Conservation (phyloP, 345 rosid species). For the Mangifera indica region DNA sequence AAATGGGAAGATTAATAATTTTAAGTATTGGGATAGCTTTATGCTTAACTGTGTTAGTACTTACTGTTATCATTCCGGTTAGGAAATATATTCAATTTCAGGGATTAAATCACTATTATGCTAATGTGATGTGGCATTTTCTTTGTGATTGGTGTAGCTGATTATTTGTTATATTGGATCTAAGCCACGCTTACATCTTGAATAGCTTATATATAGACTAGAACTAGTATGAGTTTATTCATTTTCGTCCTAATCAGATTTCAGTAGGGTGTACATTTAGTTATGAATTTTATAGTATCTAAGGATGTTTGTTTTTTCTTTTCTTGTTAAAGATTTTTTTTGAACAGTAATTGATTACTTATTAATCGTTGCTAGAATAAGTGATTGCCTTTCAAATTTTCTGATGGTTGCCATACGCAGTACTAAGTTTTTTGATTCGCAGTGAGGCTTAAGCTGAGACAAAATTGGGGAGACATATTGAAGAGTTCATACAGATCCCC, state of each 20-base stretch:
- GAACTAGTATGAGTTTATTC: not conserved
- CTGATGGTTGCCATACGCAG: not conserved
- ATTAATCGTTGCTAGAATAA: not conserved
- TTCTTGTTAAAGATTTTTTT: too few species aligned
- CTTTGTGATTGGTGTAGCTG: not conserved
- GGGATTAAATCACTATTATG: not conserved
- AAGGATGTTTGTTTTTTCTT: too few species aligned
- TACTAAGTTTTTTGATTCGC: not conserved
- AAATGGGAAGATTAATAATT: not conserved
- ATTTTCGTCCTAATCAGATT: not conserved
- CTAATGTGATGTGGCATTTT: not conserved
- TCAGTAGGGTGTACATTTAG: not conserved
- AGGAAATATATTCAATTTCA: not conserved
- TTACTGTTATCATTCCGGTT: not conserved
- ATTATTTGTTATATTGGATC: not conserved
- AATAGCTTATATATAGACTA: not conserved
- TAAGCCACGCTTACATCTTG: not conserved
- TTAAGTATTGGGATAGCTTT: not conserved
- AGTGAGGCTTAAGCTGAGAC: not conserved
- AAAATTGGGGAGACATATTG: not conserved
- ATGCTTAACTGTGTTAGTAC: not conserved
- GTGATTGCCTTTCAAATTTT: not conserved
- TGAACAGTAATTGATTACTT: not conserved
- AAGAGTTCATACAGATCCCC: not conserved
- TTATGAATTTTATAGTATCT: too few species aligned